Base-by-base conservation (phyloP, 2,329 filamentous ascomycete species). In the Sporothrix globosa region DNA sequence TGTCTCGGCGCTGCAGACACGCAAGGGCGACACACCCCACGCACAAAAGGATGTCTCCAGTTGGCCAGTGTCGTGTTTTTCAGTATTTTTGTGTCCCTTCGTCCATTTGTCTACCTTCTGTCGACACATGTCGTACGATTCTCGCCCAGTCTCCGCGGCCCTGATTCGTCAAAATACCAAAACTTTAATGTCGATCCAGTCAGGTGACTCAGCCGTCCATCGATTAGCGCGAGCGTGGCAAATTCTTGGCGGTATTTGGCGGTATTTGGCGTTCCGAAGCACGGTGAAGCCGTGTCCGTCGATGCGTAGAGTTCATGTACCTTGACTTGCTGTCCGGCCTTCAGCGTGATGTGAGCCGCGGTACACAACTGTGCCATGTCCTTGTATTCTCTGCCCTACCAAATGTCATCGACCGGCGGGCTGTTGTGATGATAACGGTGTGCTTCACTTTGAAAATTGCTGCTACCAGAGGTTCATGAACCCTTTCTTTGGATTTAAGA, bases 181-280 rank as follows among this genome's bases (percentile, higher is more conserved):
- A 58, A 14, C 39, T 44, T 46, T 6, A 24, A 46, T 44, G 10
- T 30, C n/a, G 21, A 48, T 30, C n/a, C 61, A 50, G 61, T 65
- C 61, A 65, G 61, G 61, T 65, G 61, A 65, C 61, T 50, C 44
- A 24, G 44, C 41, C 61, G 44, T 50, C 24, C 44, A 2, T 14
- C 9, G 41, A 17, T 44, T 65, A 65, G 61, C 60, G 60, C 46
- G 39, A 34, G 34, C 61, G 61, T 65, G 61, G 61, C 61, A 24
- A 65, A 21, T n/a, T 27, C 61, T 65, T 6, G 44, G 61, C 44
- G 5, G 9, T 7, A 2, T n/a, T n/a, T n/a, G n/a, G n/a, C n/a
- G n/a, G n/a, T n/a, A 30, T 44, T 65, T 65, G 61, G 61, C 61
- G 61, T 17, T 14, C 9, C 61, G 61, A 65, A 50, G 61, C 58